Conservation (phyloP, 1,284 basidiomycete species). For the Sanghuangporus baumii region DNA sequence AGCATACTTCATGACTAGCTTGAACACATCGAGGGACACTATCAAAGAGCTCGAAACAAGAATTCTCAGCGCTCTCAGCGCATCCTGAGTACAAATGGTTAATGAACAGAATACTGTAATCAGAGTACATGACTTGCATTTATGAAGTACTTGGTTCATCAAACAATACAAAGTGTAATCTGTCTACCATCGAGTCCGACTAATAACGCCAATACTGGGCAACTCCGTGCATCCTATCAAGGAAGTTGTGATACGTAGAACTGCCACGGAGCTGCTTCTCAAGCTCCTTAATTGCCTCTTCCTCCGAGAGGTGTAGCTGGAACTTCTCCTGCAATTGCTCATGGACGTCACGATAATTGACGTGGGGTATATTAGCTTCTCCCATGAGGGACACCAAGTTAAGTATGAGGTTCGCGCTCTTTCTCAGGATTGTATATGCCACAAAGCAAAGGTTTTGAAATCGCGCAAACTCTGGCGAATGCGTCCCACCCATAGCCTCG, state of each 20-base stretch:
- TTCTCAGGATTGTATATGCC: conserved; percentile 91
- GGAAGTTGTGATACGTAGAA: conserved; percentile 87
- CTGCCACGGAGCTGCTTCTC: conserved; percentile 93
- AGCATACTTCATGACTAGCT: conserved; percentile 90
- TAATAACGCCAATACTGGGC: conserved; percentile 80
- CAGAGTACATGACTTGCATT: background rate
- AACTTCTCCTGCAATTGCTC: conserved; percentile 97
- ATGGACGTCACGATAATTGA: conserved; percentile 84
- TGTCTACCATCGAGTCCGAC: conserved; percentile 1
- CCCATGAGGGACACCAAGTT: conserved; percentile 97
- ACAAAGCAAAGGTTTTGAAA: conserved; percentile 98
- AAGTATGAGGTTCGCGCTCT: conserved; percentile 96
- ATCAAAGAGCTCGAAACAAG: conserved; percentile 56
- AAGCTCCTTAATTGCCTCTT: conserved; percentile 96
- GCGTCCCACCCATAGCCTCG: conserved; percentile 96
- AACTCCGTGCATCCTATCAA: conserved; percentile 87
- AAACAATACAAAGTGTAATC: background rate
- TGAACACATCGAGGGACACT: conserved; percentile 61
- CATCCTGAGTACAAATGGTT: background rate
- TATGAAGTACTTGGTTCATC: too few relatives aligned
- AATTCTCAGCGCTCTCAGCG: conserved; percentile 41
- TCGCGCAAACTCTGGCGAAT: conserved; percentile 85
- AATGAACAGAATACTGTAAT: background rate
- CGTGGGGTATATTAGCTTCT: conserved; percentile 96
- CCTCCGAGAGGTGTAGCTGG: conserved; percentile 87